Evolutionary conservation across 495 filamentous ascomycete genomes (phyloP).

Genomic region (Astrothelium macrocarpum): DNA sequence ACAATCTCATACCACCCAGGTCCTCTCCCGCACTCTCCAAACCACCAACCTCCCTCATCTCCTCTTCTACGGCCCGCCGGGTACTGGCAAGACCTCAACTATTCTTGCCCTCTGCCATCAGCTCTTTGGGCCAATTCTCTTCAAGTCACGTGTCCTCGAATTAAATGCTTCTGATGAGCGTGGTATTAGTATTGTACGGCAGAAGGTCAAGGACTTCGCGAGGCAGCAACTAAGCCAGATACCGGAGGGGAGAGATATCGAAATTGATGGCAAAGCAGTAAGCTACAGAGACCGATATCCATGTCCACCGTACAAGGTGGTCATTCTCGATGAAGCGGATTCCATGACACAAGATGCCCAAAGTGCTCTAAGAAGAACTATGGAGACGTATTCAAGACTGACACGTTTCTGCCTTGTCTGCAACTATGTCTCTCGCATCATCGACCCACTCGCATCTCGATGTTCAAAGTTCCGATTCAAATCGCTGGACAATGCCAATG

Average conservation of each 20-base stretch:
- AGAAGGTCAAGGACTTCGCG: slow-evolving; percentile 97
- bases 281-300: slow-evolving; percentile 70
- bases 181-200: slow-evolving; percentile 92
- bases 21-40: slow-evolving; percentile 86
- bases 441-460: slow-evolving; percentile 83
- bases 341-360: slow-evolving; percentile 99
- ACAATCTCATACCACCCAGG: slow-evolving; percentile 92
- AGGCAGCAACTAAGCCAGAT: slow-evolving; percentile 84
- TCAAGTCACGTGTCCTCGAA: slow-evolving; percentile 89
- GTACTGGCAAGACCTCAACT: slow-evolving; percentile 97
- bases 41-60: slow-evolving; percentile 96
- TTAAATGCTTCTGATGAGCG: slow-evolving; percentile 98
- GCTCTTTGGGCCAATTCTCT: slow-evolving; percentile 90
- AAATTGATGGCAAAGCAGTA: slow-evolving; percentile 15
- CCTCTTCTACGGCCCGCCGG: slow-evolving; percentile 97
- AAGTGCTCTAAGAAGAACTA: slow-evolving; percentile 80
- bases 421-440: slow-evolving; percentile 97
- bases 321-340: slow-evolving; percentile 95
- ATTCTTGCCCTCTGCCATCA: slow-evolving; percentile 94
- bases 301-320: slow-evolving; percentile 96
- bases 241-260: slow-evolving; percentile 42
- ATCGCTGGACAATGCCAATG: slow-evolving; percentile 74
- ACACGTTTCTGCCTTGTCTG: slow-evolving; percentile 96
- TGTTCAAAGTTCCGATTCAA: slow-evolving; percentile 99
- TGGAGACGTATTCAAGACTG: slow-evolving; percentile 96